Evolutionary conservation across 495 filamentous ascomycete genomes (phyloP).

Genomic region (Achaetomiella virescens): DNA sequence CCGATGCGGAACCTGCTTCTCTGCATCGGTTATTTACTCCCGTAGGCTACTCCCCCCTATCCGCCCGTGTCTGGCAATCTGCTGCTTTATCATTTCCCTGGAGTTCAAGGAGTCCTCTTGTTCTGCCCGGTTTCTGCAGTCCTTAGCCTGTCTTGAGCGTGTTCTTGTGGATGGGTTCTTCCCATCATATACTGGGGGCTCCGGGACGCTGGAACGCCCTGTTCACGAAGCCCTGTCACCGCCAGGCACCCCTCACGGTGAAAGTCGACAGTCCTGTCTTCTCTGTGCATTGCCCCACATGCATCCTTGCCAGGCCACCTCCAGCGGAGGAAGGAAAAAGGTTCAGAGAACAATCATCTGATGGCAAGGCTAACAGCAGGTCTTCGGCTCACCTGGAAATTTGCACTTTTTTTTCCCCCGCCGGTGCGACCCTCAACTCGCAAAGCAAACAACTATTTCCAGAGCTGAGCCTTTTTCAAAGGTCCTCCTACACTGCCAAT

Average conservation of each 20-base stretch:
- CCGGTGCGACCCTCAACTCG: background rate
- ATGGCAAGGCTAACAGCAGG: background rate
- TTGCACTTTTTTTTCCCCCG: too few species aligned
- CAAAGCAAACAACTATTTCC: conserved; percentile 2
- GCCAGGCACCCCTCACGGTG: background rate
- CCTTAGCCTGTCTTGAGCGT: background rate
- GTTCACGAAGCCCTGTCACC: background rate
- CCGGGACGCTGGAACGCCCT: conserved; percentile 6
- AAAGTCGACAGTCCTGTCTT: conserved; percentile 10
- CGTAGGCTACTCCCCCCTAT: too few species aligned
- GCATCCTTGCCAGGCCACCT: conserved; percentile 20
- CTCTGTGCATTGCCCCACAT: conserved; percentile 26
- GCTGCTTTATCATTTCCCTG: too few species aligned
- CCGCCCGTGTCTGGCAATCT: too few species aligned
- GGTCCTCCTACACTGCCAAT: background rate
- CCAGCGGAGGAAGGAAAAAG: background rate
- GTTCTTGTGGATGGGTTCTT: background rate
- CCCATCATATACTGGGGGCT: background rate
- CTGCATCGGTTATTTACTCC: too few species aligned
- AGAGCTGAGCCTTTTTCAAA: too few species aligned
- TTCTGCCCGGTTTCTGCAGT: too few species aligned
- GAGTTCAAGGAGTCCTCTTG: too few species aligned
- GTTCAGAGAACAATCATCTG: background rate
- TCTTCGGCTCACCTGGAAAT: background rate
- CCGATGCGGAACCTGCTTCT: too few species aligned